phyloP scores from a whole-genome alignment of 352 stramenopile genomes.

The Globisporangium heterothallicum region DNA sequence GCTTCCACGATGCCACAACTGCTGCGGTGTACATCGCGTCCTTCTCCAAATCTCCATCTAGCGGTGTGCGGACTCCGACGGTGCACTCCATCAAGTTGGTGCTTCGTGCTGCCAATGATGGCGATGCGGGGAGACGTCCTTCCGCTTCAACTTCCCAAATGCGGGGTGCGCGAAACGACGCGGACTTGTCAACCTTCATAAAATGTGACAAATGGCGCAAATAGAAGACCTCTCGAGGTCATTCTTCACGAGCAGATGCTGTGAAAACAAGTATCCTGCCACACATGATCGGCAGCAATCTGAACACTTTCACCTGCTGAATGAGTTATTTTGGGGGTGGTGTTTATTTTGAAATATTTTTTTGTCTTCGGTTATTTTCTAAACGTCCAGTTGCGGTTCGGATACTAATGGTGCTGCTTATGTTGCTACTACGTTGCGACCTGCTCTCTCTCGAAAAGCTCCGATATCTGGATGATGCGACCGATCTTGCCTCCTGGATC shows the following conservation, averaged over 20 bases:
- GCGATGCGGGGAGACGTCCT: no score
- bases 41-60: not conserved
- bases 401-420: slow-evolving; percentile 6
- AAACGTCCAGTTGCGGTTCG: slow-evolving; percentile 1
- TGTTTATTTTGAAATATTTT: slow-evolving; percentile 6
- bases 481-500: not conserved
- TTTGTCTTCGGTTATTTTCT: slow-evolving; percentile 2
- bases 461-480: not conserved
- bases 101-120: no score
- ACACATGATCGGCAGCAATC: no score
- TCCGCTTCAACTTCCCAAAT: slow-evolving; percentile 8
- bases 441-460: not conserved
- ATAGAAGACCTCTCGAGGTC: not conserved
- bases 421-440: not conserved
- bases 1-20: not conserved
- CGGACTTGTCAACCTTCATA: not conserved
- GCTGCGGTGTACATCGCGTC: not conserved
- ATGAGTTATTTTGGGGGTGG: not conserved
- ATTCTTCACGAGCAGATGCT: no score
- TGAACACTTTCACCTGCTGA: not conserved
- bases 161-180: slow-evolving; percentile 9
- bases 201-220: not conserved
- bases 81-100: not conserved
- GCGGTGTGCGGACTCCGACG: not conserved
- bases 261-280: no score